A percentile compares a stretch with the other conserved stretches of the same genome.
phyloP scores from a whole-genome alignment of 352 stramenopile genomes.

The Phytophthora boehmeriae region DNA sequence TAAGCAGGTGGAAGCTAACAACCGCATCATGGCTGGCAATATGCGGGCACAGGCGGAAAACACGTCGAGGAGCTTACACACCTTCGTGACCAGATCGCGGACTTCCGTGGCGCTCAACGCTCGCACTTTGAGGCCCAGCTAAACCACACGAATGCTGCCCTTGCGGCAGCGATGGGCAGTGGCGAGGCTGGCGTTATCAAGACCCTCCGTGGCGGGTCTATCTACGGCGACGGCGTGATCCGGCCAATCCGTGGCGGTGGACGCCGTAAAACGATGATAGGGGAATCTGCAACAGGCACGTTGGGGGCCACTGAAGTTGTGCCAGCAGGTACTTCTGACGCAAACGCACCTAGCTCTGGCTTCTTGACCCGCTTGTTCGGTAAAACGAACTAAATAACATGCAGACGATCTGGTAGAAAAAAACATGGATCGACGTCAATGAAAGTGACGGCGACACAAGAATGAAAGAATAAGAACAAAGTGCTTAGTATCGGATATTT shows the following conservation, averaged over 20 bases:
- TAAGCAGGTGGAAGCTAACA: slow-evolving; percentile 89
- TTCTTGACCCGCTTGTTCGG: slow-evolving; percentile 66
- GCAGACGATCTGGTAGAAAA: not conserved
- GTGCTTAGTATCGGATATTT: no score
- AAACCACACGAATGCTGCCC: slow-evolving; percentile 43
- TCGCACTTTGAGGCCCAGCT: slow-evolving; percentile 81
- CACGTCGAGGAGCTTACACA: slow-evolving; percentile 89
- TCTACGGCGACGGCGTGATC: slow-evolving; percentile 73
- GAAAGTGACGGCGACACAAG: not conserved
- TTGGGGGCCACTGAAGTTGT: slow-evolving; percentile 3
- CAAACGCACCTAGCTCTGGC: slow-evolving; percentile 31
- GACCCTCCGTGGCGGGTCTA: slow-evolving; percentile 67
- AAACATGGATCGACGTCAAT: not conserved
- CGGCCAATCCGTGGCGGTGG: slow-evolving; percentile 77
- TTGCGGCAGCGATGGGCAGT: slow-evolving; percentile 30
- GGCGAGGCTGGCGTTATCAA: slow-evolving; percentile 56
- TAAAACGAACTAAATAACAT: slow-evolving; percentile 39
- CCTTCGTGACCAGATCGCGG: slow-evolving; percentile 83
- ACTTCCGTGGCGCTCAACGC: slow-evolving; percentile 79
- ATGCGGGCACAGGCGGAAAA: slow-evolving; percentile 90
- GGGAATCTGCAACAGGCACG: slow-evolving; percentile 24
- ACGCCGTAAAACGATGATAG: slow-evolving; percentile 57
- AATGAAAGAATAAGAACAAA: not conserved
- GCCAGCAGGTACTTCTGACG: slow-evolving; percentile 11
- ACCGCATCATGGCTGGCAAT: slow-evolving; percentile 87